Base-by-base conservation (phyloP, 148 eudicot species). In the Tetragonia tetragonoides region DNA sequence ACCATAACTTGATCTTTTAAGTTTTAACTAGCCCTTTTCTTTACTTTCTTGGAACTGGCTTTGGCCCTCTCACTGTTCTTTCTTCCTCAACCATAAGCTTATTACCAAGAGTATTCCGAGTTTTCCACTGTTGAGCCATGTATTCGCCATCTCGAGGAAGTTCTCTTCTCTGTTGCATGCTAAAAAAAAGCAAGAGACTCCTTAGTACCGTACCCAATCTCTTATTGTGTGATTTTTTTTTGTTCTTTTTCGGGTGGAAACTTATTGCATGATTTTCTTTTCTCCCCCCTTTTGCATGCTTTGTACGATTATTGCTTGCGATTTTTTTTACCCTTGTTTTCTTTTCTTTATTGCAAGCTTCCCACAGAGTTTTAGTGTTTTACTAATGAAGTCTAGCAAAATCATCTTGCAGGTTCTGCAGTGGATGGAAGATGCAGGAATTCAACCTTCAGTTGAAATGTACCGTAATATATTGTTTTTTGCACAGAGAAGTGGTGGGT, bases 401-500 rank as follows among this genome's bases (percentile, higher is more conserved):
- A 68, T 82, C 40, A 75, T 74, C 63, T 41, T 77, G 70, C 85
- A 92, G 99, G 96, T 95, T 66, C 78, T 95, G 83, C 83, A 91
- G 65, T 95, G 99, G 99, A 95, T 95, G 99, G 92, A 86, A 70
- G 97, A 92, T 75, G 86, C 84, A 72, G 97, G 93, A 68, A 68
- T 87, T 44, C 88, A 84, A 39, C 99, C 97, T 62, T 86, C 99
- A n/a, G 67, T 73, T 28, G 89, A 80, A 72, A 89, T 89, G 91
- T 90, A 86, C 78, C 82, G 78, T 28, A 80, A 81, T 54, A 79
- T 95, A 40, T 67, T 88, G 72, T 84, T 81, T 76, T 92, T 88
- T 79, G 90, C 94, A 62, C 89, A 95, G 77, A 89, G 83, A 83
- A 80, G 96, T 46, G 74, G 80, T 46, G 97, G 93, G 15, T 47